A percentile compares a stretch with the other conserved stretches of the same genome.
Conservation (phyloP, 2,329 filamentous ascomycete genomes). For the Pseudogymnoascus pannorum region DNA sequence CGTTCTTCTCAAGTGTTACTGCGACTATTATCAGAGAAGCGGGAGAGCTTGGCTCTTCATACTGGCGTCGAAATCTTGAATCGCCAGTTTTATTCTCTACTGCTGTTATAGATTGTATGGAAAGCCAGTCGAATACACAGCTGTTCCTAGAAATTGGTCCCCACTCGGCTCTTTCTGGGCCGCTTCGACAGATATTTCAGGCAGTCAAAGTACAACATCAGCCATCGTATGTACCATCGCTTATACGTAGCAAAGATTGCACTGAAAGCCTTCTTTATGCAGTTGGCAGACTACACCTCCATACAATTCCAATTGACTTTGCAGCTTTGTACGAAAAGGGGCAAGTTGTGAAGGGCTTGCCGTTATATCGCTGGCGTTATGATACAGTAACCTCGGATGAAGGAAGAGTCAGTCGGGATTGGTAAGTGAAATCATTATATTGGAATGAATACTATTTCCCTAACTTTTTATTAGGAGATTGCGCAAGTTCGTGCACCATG, state of each 20-base stretch:
- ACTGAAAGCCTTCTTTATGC: conserved; percentile 13
- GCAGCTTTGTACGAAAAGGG: not conserved
- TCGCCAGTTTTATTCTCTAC: conserved; percentile 13
- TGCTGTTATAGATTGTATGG: conserved; percentile 19
- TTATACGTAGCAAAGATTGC: conserved; percentile 15
- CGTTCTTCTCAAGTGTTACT: conserved; percentile 16
- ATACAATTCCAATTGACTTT: conserved; percentile 10
- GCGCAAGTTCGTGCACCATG: conserved; percentile 37
- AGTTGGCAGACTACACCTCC: conserved; percentile 13
- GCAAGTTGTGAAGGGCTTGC: conserved; percentile 34
- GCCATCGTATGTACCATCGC: conserved; percentile 12
- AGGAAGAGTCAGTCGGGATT: conserved; percentile 39
- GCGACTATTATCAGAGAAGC: conserved; percentile 20
- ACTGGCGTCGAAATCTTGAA: conserved; percentile 13
- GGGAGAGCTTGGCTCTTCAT: not conserved
- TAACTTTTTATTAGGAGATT: conserved; percentile 30
- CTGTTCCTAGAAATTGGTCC: conserved; percentile 26
- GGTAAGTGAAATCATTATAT: conserved; percentile 14
- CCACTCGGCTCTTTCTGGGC: conserved; percentile 26
- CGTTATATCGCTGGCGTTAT: conserved; percentile 48
- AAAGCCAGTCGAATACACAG: conserved; percentile 11
- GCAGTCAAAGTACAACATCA: conserved; percentile 10
- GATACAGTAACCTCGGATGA: conserved; percentile 45
- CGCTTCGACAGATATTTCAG: conserved; percentile 24
- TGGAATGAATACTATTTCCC: conserved; percentile 7